Base-by-base conservation (phyloP, 108 stramenopile genomes). In the Fistulifera pelliculosa region DNA sequence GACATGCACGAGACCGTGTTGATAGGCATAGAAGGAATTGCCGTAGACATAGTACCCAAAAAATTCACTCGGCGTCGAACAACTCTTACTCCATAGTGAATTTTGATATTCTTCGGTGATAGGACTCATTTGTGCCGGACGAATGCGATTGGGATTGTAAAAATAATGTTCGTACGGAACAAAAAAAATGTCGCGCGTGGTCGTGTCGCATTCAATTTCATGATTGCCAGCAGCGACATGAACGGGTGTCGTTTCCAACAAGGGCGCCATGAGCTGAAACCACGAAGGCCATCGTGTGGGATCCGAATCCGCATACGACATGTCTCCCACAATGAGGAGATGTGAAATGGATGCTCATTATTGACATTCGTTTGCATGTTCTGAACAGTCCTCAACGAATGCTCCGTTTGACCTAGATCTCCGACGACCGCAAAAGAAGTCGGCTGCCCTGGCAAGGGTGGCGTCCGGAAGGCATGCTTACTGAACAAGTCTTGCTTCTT, bases 221-320 rank as follows among this genome's bases (percentile, higher is more conserved):
- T 91, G 89, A 69, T 93, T 93, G 4, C 91, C 91, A 2, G 80
- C 65, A 11, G 79, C 74, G 27, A 82, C 66, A 49, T 76, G 71
- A 52, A 79, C 54, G 3, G 87, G 83, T 11, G 66, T 49, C 19
- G 55, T 41, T 35, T n/a, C 56, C 47, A 79, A 35, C 11, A 79
- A 40, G 2, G 77, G 77, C 61, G 73, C 64, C 74, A 80, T 80
- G 23, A 76, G 61, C 24, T 71, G 70, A 50, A 80, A 65, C 78
- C 78, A 94, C 23, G 64, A 76, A 27, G 75, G 71, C 92, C 92
- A 94, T 42, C 79, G 68, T 23, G 41, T 39, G 39, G 85, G 84
- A 62, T 80, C 81, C 16, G 74, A 65, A 66, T 85, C 79, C 49
- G 85, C 75, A 60, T 90, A 93, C 21, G 73, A 60, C 40, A 89